Evolutionary conservation across 768 basidiomycete genomes (phyloP).

Genomic region (Dendrothele bispora): DNA sequence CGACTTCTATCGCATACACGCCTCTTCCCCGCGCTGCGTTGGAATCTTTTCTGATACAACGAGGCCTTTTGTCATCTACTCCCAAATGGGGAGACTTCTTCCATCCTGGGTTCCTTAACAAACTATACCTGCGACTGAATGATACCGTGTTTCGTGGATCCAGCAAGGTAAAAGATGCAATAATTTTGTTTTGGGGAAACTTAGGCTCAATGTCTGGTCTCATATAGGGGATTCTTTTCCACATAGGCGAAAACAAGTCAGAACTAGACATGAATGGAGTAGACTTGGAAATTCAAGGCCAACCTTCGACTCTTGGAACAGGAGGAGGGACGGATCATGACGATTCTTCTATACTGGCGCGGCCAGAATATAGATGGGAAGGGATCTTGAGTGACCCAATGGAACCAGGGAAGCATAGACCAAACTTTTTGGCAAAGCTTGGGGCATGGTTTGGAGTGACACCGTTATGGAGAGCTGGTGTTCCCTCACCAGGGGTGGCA

Average conservation of each 20-base stretch:
- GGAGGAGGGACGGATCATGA: slow-evolving; percentile 73
- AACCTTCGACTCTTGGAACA: slow-evolving; percentile 59
- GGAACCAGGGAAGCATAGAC: slow-evolving; percentile 32
- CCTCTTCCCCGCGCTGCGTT: slow-evolving; percentile 65
- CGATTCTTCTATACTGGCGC: slow-evolving; percentile 54
- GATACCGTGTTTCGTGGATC: slow-evolving; percentile 61
- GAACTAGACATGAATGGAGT: slow-evolving; percentile 67
- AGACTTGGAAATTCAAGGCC: slow-evolving; percentile 48
- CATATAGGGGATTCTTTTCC: slow-evolving; percentile 59
- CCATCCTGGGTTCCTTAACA: slow-evolving; percentile 68
- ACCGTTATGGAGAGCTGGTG: slow-evolving; percentile 57
- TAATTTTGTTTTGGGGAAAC: too few species aligned
- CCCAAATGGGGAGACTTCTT: slow-evolving; percentile 48
- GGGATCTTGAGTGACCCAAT: slow-evolving; percentile 59
- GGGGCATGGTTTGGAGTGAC: slow-evolving; percentile 70
- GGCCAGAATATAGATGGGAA: slow-evolving; percentile 72
- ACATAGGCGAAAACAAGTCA: slow-evolving; percentile 50
- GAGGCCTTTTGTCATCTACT: slow-evolving; percentile 53
- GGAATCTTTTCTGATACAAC: slow-evolving; percentile 62
- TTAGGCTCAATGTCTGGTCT: background rate
- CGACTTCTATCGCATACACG: slow-evolving; percentile 69
- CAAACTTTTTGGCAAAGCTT: slow-evolving; percentile 49
- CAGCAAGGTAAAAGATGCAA: slow-evolving; percentile 39
- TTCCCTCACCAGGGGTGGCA: slow-evolving; percentile 54
- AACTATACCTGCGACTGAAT: slow-evolving; percentile 69